phyloP scores from a whole-genome alignment of 2,329 filamentous ascomycete genomes.

The Didymosphaeria variabile region DNA sequence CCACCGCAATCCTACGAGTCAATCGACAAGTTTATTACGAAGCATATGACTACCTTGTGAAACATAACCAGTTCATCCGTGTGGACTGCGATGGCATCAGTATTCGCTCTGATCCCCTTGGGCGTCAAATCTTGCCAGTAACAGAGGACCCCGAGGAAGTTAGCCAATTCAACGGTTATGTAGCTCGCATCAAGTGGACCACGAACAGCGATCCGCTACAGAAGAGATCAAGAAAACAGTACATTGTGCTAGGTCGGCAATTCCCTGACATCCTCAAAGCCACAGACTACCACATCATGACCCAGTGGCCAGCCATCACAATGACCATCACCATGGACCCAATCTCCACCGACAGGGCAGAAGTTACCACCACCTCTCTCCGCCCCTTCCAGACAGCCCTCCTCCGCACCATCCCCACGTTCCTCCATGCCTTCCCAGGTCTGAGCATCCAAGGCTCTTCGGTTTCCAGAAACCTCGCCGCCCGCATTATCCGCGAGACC shows the following conservation, averaged over 20 bases:
- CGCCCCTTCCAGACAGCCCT: conserved; percentile 32
- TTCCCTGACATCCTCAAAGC: conserved; percentile 26
- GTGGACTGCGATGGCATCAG: conserved; percentile 36
- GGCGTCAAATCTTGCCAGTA: conserved; percentile 32
- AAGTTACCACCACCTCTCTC: conserved; percentile 27
- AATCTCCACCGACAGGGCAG: conserved; percentile 24
- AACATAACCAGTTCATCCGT: conserved; percentile 35
- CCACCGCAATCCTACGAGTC: conserved; percentile 32
- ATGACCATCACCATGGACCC: conserved; percentile 36
- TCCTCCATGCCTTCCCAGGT: conserved; percentile 31
- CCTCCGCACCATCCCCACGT: conserved; percentile 29
- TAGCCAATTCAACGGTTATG: conserved; percentile 31
- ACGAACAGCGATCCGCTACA: not conserved
- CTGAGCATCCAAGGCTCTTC: conserved; percentile 27
- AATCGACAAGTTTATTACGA: conserved; percentile 41
- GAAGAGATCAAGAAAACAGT: not conserved
- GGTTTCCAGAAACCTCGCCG: conserved; percentile 25
- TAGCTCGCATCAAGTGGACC: conserved; percentile 25
- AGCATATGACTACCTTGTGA: conserved; percentile 31
- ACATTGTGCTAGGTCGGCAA: conserved; percentile 36
- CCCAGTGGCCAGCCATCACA: conserved; percentile 32
- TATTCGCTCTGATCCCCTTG: conserved; percentile 29
- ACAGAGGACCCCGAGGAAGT: conserved; percentile 27
- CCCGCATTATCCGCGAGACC: conserved; percentile 24
- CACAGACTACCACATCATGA: conserved; percentile 35